Evolutionary conservation across 495 filamentous ascomycete species (phyloP), one percentile per base, ranked within the genome.

Genomic region (Trichoderma reesei): DNA sequence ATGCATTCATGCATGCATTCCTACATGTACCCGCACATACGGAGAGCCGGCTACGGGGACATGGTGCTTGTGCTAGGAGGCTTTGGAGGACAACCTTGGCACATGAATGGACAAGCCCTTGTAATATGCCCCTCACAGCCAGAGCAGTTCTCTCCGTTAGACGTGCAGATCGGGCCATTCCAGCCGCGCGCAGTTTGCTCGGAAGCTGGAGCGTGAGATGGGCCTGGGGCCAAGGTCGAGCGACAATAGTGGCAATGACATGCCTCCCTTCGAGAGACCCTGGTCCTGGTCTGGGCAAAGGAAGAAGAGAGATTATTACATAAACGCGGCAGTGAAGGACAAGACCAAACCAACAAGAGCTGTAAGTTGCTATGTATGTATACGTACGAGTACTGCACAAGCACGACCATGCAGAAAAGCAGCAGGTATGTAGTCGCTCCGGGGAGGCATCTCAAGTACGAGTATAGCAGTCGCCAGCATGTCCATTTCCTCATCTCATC

Each of bases 131-230:
- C 51, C 51, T 56, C 26, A 33, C 20, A 56, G 34, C 20, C 20
- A 56, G 1, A 8, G 51, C 20, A 33, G 51, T 33, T 34, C 51
- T 14, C 51, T 34, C 20, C 51, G 51, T 56, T 33, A 56, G 51
- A 56, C 31, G 26, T 34, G 51, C 51, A 56, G 51, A 56, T 56
- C 46, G 46, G 46, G 46, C 26, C 46, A 18, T 54, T 26, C 51
- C 51, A 56, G 8, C 51, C 51, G 51, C 51, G 20, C 51, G 31
- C 51, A 56, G 26, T 56, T 56, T 56, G 51, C 31, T 34, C 31
- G 51, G 51, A 56, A 56, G 51, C 51, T 56, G 20, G 51, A 56
- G 51, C 51, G 33, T 33, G 51, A 56, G 31, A 34, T 13, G 51
- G 26, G 26, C 26, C 26, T 26, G 26, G 26, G 26, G 26, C 1